phyloP scores from a whole-genome alignment of 305 asterid species.

The Fraxinus paxiana region DNA sequence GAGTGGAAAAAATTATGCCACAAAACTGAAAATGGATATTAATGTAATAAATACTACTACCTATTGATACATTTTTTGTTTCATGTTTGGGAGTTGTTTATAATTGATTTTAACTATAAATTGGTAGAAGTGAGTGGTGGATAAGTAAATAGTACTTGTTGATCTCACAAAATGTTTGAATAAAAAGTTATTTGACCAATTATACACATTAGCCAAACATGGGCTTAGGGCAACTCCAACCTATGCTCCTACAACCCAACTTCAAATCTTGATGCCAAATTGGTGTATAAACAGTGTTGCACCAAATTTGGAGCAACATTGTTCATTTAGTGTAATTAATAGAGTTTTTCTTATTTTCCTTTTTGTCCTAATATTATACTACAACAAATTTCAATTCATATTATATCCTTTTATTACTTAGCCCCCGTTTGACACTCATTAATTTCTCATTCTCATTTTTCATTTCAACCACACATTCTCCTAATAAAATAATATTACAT shows the following conservation, averaged over 20 bases:
- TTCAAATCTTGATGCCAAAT: background rate
- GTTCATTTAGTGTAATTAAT: background rate
- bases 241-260: background rate
- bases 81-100: background rate
- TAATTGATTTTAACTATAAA: background rate
- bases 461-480: no score
- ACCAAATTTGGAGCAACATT: background rate
- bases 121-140: background rate
- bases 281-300: background rate
- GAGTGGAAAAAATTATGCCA: background rate
- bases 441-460: no score
- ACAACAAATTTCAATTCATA: background rate
- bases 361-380: background rate
- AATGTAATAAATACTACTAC: background rate
- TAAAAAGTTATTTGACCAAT: background rate
- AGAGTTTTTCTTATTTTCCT: background rate
- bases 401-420: background rate
- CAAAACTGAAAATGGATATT: background rate
- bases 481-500: no score
- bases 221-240: background rate
- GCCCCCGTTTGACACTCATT: no score
- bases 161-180: background rate
- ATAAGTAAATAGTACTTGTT: background rate
- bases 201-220: background rate
- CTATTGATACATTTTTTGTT: background rate